Evolutionary conservation across 1,284 basidiomycete species (phyloP).

Genomic region (Phellopilus nigrolimitatus): DNA sequence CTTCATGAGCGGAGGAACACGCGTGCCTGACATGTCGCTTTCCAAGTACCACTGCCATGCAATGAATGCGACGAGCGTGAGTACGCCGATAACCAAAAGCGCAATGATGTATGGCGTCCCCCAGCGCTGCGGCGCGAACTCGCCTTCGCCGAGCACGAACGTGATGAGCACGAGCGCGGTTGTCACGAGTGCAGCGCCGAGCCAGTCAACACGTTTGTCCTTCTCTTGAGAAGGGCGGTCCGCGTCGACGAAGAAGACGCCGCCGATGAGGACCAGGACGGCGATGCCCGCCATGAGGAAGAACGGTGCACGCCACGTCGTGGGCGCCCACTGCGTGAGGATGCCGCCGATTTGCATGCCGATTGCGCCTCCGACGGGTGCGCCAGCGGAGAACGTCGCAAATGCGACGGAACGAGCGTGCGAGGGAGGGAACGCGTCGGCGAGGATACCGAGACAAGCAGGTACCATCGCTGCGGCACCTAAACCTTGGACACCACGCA

Average conservation of each 20-base stretch:
- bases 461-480: conserved; percentile 68
- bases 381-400: conserved; percentile 74
- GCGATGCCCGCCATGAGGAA: conserved; percentile 52
- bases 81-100: conserved; percentile 57
- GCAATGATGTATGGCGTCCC: conserved; percentile 61
- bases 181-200: conserved; percentile 74
- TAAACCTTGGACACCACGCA: conserved; percentile 67
- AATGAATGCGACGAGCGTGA: conserved; percentile 53
- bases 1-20: too few relatives aligned
- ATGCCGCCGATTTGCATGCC: conserved; percentile 62
- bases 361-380: too few relatives aligned
- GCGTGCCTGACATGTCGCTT: too few relatives aligned
- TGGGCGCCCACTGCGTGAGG: conserved; percentile 58
- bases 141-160: conserved; percentile 76
- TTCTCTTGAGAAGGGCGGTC: conserved; percentile 31
- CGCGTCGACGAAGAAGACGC: conserved; percentile 48
- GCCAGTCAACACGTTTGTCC: conserved; percentile 74
- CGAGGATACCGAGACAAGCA: conserved; percentile 74
- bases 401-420: conserved; percentile 67
- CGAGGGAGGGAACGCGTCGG: conserved; percentile 67
- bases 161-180: conserved; percentile 72
- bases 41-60: too few relatives aligned
- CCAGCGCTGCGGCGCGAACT: conserved; percentile 66
- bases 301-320: conserved; percentile 59
- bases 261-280: conserved; percentile 44